A percentile compares a stretch with the other conserved stretches of the same genome.
Conservation (phyloP, 2,329 filamentous ascomycete genomes). For the Colletotrichum endophyticum region DNA sequence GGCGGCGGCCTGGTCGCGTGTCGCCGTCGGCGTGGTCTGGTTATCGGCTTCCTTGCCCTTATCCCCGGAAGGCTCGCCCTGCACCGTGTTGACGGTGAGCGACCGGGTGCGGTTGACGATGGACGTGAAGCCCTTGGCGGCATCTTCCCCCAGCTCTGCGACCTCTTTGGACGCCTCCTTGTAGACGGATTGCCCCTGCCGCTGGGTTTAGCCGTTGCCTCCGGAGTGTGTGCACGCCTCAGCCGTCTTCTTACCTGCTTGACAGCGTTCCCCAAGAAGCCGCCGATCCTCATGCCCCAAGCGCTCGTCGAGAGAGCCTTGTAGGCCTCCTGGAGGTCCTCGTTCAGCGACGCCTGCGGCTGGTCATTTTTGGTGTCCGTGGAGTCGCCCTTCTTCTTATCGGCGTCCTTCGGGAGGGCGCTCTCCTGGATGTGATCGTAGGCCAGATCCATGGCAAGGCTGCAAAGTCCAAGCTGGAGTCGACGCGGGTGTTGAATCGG, state of each 20-base stretch:
- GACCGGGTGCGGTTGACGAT: conserved; percentile 77
- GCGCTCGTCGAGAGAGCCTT: conserved; percentile 89
- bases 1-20: conserved; percentile 36
- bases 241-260: conserved; percentile 71
- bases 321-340: conserved; percentile 93
- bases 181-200: conserved; percentile 80
- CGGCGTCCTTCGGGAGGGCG: conserved; percentile 65
- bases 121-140: conserved; percentile 77
- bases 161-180: conserved; percentile 88
- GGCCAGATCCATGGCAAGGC: conserved; percentile 80
- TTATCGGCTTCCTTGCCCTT: conserved; percentile 25
- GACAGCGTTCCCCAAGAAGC: conserved; percentile 88
- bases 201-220: neutral
- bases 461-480: neutral
- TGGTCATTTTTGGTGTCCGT: conserved; percentile 45
- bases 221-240: neutral
- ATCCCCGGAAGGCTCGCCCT: conserved; percentile 23
- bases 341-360: conserved; percentile 69
- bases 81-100: conserved; percentile 65
- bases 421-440: conserved; percentile 97
- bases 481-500: neutral
- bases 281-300: conserved; percentile 89
- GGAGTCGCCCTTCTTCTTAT: conserved; percentile 42
- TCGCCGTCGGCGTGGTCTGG: conserved; percentile 51
- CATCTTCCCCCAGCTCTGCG: conserved; percentile 78